phyloP scores from a whole-genome alignment of 139 green algal species.

The Choricystis sp. region DNA sequence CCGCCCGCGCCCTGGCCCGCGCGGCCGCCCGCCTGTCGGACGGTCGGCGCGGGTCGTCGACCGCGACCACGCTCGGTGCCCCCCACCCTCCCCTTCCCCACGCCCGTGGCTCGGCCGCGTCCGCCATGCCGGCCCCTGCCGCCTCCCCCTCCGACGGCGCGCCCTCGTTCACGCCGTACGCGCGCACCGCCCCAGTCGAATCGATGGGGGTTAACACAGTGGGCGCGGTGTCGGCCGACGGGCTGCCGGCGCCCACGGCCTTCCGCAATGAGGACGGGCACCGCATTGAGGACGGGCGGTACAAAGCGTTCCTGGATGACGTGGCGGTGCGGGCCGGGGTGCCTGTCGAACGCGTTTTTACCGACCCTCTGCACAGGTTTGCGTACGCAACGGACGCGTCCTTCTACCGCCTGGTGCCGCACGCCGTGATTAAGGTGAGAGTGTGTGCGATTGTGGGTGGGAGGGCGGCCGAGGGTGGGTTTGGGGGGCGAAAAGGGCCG shows the following conservation, averaged over 20 bases:
- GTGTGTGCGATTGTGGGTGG: background rate
- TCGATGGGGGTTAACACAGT: slow-evolving; percentile 15
- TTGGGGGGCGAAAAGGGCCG: background rate
- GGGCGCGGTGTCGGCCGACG: slow-evolving; percentile 13
- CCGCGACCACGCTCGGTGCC: too few relatives aligned
- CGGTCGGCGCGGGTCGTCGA: too few relatives aligned
- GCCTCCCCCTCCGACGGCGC: too few relatives aligned
- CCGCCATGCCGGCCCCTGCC: too few relatives aligned
- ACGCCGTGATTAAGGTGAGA: slow-evolving; percentile 69
- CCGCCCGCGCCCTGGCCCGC: too few relatives aligned
- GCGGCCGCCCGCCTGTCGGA: too few relatives aligned
- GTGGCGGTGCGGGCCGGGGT: slow-evolving; percentile 23
- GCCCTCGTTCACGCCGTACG: too few relatives aligned
- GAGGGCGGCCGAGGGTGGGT: background rate
- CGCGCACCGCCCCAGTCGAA: too few relatives aligned
- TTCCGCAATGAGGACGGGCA: slow-evolving; percentile 56
- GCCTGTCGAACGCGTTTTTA: slow-evolving; percentile 42
- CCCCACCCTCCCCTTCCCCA: too few relatives aligned
- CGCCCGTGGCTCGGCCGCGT: too few relatives aligned
- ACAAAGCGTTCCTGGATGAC: slow-evolving; percentile 64
- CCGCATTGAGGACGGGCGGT: slow-evolving; percentile 77
- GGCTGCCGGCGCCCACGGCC: too few relatives aligned
- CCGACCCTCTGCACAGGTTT: slow-evolving; percentile 82
- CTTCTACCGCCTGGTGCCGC: slow-evolving; percentile 88
- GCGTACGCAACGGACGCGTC: slow-evolving; percentile 87